phyloP scores from a whole-genome alignment of 2,329 filamentous ascomycete genomes.

The Monosporascus cannonballus region DNA sequence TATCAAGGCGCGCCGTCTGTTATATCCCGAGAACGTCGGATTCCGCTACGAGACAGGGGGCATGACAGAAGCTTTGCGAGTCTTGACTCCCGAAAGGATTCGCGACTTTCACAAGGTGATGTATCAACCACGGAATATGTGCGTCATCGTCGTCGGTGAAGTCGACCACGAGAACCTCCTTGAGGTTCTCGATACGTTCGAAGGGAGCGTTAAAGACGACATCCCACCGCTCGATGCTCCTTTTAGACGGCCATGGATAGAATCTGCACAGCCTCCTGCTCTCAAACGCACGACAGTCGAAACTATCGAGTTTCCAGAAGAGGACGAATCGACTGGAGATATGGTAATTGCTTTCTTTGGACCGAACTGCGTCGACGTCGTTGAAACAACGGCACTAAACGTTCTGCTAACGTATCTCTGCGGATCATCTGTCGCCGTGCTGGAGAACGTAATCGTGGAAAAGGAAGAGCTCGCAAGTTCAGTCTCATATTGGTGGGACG shows the following conservation, averaged over 20 bases:
- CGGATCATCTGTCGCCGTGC: constrained; percentile 84
- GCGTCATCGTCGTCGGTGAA: constrained; percentile 86
- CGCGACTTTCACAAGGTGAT: constrained; percentile 92
- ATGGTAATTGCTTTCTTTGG: constrained; percentile 83
- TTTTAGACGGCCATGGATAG: constrained; percentile 86
- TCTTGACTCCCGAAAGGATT: constrained; percentile 82
- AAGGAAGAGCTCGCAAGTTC: constrained; percentile 87
- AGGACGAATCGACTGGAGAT: constrained; percentile 90
- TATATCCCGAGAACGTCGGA: constrained; percentile 85
- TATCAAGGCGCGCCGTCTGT: constrained; percentile 66
- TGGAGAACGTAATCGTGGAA: constrained; percentile 90
- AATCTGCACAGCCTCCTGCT: constrained; percentile 71
- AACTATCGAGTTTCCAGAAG: constrained; percentile 87
- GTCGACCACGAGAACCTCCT: constrained; percentile 77
- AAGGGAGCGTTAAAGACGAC: constrained; percentile 75
- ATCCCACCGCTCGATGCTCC: constrained; percentile 69
- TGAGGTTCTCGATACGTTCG: constrained; percentile 78
- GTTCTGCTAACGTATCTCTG: constrained; percentile 81
- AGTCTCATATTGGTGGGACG: constrained; percentile 72
- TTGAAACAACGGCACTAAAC: constrained; percentile 66
- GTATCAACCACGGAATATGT: constrained; percentile 96
- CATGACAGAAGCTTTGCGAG: constrained; percentile 85
- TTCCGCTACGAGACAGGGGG: constrained; percentile 98
- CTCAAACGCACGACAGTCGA: constrained; percentile 68
- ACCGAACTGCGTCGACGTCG: constrained; percentile 67